phyloP scores from a whole-genome alignment of 306 rosid species.

The Crotalaria pallida region DNA sequence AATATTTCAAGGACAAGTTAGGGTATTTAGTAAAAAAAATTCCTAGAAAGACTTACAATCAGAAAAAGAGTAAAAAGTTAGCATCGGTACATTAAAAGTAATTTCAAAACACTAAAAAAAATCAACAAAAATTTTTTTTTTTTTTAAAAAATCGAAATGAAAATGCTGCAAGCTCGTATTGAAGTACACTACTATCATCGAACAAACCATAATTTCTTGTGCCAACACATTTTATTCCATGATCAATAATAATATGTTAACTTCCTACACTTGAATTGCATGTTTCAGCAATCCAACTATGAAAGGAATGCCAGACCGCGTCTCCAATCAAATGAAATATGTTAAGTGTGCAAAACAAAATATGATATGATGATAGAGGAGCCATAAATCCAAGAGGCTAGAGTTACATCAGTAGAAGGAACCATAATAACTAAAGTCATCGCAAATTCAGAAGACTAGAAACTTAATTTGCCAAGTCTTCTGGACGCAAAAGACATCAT shows the following conservation, averaged over 20 bases:
- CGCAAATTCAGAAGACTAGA: not conserved
- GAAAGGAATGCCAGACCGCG: not conserved
- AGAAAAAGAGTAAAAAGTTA: too few species aligned
- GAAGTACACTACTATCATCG: too few species aligned
- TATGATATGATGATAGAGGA: not conserved
- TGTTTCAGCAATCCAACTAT: not conserved
- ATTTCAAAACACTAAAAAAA: too few species aligned
- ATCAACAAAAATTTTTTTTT: too few species aligned
- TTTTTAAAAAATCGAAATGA: too few species aligned
- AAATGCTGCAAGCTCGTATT: too few species aligned
- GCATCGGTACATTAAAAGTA: too few species aligned
- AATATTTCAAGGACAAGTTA: too few species aligned
- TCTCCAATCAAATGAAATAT: not conserved
- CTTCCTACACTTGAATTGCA: not conserved
- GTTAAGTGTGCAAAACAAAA: not conserved
- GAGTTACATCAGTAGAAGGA: not conserved
- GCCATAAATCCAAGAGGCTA: not conserved
- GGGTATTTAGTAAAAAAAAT: too few species aligned
- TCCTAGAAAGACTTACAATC: too few species aligned
- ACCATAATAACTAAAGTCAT: not conserved
- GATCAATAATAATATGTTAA: not conserved
- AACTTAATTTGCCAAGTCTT: not conserved
- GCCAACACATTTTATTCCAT: not conserved
- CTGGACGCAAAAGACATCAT: not conserved
- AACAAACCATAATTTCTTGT: too few species aligned